Evolutionary conservation across 2,329 filamentous ascomycete genomes (phyloP), one percentile per base, ranked within the genome.

Genomic region (Fusarium nematophilum): DNA sequence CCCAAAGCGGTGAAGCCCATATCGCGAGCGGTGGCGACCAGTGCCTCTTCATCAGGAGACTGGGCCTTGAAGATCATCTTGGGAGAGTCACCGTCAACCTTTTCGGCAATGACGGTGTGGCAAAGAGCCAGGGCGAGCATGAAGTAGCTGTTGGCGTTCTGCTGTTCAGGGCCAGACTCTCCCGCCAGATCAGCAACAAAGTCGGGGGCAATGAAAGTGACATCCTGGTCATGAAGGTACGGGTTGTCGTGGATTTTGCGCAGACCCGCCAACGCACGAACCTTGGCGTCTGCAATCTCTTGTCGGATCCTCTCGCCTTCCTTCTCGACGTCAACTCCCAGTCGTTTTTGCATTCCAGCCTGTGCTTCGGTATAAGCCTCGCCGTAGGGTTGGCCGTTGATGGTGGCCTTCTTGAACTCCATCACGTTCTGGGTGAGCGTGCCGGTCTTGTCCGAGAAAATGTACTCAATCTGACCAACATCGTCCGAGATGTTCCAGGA

Each of bases 401-500:
- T 89, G 1, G 93, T 96, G 50, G 90, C 93, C 76, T 99, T 99
- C 76, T 98, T 99, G 85, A 98, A 99, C 75, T 99, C 96, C 95
- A 99, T 98, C 81, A 93, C 90, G 72, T 98, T 98, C 78, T 95
- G 96, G 6, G 94, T 98, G 66, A 98, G 80, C 1, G 94, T 98
- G 21, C 94, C 94, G 0, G 94, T 98, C 81, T 98, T 98, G 80
- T 98, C 94, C 1, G 93, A 97, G 76, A 99, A 99, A 65, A 99
- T 97, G 79, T 98, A 99, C 76, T 98, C 95, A 60, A 99, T 97
- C 77, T 99, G 95, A 10, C 95, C 95, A 39, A 99, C 83, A 69
- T 99, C 96, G 72, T 99, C 95, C 1, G 94, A 98, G 44, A 99
- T 98, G 73, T 98, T 99, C 95, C 95, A 99, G 0, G 93, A 93